These are phyloP conservation scores for Fraxinus nigra DNA, from an alignment of 305 asterid species.

Conservation along the genomic window DNA sequence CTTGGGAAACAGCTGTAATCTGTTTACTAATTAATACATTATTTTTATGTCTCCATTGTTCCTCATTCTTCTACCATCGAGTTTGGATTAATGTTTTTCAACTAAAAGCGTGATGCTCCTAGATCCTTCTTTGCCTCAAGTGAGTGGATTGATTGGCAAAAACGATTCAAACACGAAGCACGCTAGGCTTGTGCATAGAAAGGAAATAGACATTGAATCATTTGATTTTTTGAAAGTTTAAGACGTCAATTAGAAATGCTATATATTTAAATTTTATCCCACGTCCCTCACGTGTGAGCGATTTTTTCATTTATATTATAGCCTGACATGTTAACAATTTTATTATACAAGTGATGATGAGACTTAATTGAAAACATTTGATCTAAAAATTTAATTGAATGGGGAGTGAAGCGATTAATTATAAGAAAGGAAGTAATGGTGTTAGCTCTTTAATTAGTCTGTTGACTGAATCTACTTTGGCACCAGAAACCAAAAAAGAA, in stretches of 20 bases:
- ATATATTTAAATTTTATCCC: too few relatives aligned
- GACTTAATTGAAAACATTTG: too few relatives aligned
- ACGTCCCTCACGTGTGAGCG: not conserved
- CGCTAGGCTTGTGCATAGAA: not conserved
- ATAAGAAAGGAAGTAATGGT: not conserved
- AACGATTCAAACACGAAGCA: not conserved
- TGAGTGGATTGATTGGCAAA: not conserved
- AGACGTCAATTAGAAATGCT: not conserved
- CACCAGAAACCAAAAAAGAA: not conserved
- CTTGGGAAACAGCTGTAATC: slow-evolving; percentile 14
- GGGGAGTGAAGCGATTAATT: too few relatives aligned
- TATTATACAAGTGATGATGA: too few relatives aligned
- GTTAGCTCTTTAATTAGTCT: not conserved
- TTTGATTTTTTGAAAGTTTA: too few relatives aligned
- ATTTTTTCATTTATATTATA: too few relatives aligned
- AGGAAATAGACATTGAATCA: not conserved
- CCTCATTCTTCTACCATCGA: not conserved
- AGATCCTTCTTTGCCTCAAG: not conserved
- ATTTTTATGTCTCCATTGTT: not conserved
- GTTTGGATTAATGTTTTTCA: not conserved
- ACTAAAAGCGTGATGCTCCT: not conserved
- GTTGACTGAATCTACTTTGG: not conserved
- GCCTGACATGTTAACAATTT: not conserved
- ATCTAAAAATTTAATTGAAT: too few relatives aligned
- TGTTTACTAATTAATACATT: not conserved